Percentiles rank a stretch among this genome's conserved stretches.
phyloP scores from a whole-genome alignment of 352 stramenopile genomes.

The Phytopythium boreale region DNA sequence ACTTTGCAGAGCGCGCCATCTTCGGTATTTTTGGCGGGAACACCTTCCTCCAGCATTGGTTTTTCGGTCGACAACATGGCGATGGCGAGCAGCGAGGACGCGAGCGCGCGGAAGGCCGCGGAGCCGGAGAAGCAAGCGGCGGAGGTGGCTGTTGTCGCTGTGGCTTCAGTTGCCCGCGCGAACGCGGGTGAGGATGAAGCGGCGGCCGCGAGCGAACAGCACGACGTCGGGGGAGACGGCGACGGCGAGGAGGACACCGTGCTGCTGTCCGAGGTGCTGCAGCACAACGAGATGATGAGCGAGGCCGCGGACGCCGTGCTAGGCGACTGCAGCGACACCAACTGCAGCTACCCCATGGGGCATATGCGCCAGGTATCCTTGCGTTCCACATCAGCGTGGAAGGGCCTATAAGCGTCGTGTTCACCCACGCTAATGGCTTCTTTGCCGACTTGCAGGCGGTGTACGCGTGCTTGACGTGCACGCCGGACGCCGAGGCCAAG shows the following conservation, averaged over 20 bases:
- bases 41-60: not conserved
- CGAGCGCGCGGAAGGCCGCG: not conserved
- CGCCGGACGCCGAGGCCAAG: constrained; percentile 31
- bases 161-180: not conserved
- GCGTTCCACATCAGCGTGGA: not conserved
- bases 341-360: constrained; percentile 69
- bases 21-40: constrained; percentile 12
- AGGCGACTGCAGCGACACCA: constrained; percentile 48
- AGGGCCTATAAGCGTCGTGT: not conserved
- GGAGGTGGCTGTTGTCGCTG: not conserved
- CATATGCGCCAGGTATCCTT: constrained; percentile 49
- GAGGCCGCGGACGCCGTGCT: constrained; percentile 61
- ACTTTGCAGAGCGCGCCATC: not conserved
- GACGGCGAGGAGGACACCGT: constrained; percentile 51
- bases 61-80: too few species aligned
- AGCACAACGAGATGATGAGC: constrained; percentile 48
- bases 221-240: constrained; percentile 12
- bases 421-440: not conserved
- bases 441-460: constrained; percentile 21
- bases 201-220: not conserved
- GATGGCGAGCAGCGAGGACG: not conserved
- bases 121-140: constrained; percentile 1
- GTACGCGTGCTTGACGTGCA: constrained; percentile 72
- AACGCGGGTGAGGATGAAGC: not conserved
- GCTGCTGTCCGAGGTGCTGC: constrained; percentile 59